Evolutionary conservation across 2,329 filamentous ascomycete species (phyloP), one percentile per base, ranked within the genome.

Genomic region (Microcyclosporella mali): DNA sequence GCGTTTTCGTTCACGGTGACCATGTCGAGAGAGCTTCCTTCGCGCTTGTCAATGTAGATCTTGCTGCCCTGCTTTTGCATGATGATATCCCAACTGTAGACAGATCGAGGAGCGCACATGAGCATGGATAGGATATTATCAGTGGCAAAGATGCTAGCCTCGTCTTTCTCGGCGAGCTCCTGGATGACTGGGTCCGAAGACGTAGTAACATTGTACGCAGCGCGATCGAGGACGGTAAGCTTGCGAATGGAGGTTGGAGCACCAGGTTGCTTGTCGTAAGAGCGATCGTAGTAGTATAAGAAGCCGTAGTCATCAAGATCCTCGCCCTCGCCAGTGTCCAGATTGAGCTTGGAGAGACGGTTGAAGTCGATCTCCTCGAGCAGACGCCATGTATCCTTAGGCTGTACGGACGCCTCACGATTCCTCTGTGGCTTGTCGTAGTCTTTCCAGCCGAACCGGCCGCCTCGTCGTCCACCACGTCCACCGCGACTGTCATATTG

Each of bases 1-100:
- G 92, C 92, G 69, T 98, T 98, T 74, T 98, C 92, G 70, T 98
- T 98, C 68, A 98, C 92, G 1, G 90, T 95, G 49, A 97, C 89
- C 80, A 97, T 88, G 70, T 98, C 92, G 39, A 98, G 80, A 45
- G 85, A 86, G 46, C 89, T 88, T 60, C 89, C 90, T 49, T 95
- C 89, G 55, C 92, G 87, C 82, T 98, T 98, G 78, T 98, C 92
- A 55, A 98, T 82, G 81, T 88, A 98, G 69, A 98, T 82, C 79
- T 95, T 95, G 80, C 89, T 86, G 67, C 85, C 88, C 67, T 94
- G 88, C 67, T 86, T 83, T 51, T 88, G 75, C 62, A 98, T 94
- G 64, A 98, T 84, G 59, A 98, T 83, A 69, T 98, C 92, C 92
- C 92, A 98, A 33, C 89, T 89, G 75, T 97, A 97, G 51, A 98